These are phyloP conservation scores for Carex parvula DNA, from an alignment of 176 grass and related monocot species.

Conservation along the genomic window DNA sequence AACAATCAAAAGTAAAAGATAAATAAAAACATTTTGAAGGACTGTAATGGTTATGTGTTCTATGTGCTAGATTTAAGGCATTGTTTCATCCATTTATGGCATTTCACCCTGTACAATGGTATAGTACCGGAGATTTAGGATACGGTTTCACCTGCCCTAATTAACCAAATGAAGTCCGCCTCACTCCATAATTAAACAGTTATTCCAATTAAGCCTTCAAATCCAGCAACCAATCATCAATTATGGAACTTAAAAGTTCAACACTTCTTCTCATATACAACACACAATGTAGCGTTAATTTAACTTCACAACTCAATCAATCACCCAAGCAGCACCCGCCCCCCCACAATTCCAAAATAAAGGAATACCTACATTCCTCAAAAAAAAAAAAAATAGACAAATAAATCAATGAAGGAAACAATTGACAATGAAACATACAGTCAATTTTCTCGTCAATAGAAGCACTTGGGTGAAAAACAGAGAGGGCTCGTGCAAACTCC, in stretches of 20 bases:
- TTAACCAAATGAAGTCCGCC: background rate
- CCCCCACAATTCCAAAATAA: background rate
- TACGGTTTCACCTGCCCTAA: background rate
- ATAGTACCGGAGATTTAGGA: background rate
- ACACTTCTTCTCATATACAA: background rate
- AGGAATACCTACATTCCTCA: background rate
- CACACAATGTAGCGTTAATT: background rate
- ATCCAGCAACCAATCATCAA: background rate
- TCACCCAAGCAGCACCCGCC: background rate
- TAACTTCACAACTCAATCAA: slow-evolving; percentile 8
- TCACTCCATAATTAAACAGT: background rate
- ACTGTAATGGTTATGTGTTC: background rate
- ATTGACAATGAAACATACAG: slow-evolving; percentile 50
- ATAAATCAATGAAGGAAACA: background rate
- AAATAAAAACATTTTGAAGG: background rate
- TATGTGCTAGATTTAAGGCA: background rate
- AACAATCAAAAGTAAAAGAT: background rate
- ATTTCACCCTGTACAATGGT: background rate
- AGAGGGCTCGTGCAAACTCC: slow-evolving; percentile 87
- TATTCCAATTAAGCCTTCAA: background rate
- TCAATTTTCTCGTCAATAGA: slow-evolving; percentile 74
- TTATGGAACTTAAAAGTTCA: background rate
- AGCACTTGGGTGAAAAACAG: slow-evolving; percentile 98
- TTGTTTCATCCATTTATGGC: background rate
- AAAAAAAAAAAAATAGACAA: background rate